Evolutionary conservation across 2,329 filamentous ascomycete genomes (phyloP).

Genomic region (Erysiphe pulchra): DNA sequence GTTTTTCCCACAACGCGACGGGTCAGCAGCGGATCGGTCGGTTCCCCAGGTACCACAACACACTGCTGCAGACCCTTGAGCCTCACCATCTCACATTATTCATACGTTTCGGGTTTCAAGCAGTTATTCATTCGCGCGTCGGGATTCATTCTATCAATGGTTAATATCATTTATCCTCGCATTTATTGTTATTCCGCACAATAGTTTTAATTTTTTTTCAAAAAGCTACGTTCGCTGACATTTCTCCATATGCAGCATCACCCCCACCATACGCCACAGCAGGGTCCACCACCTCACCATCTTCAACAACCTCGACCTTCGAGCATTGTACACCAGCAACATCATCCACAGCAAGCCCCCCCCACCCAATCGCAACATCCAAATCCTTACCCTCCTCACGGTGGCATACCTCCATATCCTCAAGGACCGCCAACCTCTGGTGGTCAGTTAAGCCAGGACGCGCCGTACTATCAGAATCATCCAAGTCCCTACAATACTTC

Average conservation of each 20-base stretch:
- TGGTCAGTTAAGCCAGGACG: constrained; percentile 36
- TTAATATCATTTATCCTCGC: constrained; percentile 9
- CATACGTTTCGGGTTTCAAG: constrained; percentile 10
- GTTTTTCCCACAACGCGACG: constrained; percentile 4
- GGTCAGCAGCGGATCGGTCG: constrained; percentile 9
- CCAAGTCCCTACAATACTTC: constrained; percentile 64
- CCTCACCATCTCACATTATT: constrained; percentile 8
- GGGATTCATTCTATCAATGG: constrained; percentile 13
- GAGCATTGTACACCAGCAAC: constrained; percentile 45
- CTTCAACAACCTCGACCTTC: constrained; percentile 46
- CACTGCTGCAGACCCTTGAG: constrained; percentile 12
- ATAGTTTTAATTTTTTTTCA: constrained; percentile 3
- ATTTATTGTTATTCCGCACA: neutral
- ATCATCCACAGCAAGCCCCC: constrained; percentile 37
- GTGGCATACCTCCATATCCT: constrained; percentile 44
- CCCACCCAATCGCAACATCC: constrained; percentile 31
- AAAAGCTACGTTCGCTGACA: constrained; percentile 8
- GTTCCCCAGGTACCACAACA: constrained; percentile 8
- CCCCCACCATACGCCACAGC: constrained; percentile 33
- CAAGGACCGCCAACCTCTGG: constrained; percentile 34
- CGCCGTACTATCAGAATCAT: constrained; percentile 59
- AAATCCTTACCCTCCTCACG: constrained; percentile 39
- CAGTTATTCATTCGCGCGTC: constrained; percentile 10
- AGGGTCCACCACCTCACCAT: constrained; percentile 40
- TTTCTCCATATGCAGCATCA: constrained; percentile 33